Conservation (phyloP, 1,284 basidiomycete species). For the Trichosporon asahii region DNA sequence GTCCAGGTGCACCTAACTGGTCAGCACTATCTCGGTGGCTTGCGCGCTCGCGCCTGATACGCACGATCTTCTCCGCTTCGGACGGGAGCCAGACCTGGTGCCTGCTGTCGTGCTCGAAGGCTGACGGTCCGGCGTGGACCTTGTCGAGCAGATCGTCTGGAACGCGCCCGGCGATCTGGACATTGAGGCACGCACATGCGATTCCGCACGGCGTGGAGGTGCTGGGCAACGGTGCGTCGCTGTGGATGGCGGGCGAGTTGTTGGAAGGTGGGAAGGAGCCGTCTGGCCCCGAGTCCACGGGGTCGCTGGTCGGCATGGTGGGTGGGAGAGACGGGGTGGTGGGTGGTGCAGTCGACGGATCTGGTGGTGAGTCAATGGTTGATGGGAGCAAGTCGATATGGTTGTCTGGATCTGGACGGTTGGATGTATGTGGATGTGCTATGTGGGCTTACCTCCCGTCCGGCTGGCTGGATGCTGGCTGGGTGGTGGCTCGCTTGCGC, state of each 20-base stretch:
- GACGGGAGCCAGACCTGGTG: conserved; percentile 23
- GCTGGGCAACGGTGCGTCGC: conserved; percentile 23
- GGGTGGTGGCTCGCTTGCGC: neutral
- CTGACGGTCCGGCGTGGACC: conserved; percentile 3
- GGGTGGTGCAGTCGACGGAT: neutral
- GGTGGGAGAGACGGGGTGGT: neutral
- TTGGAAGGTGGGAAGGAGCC: neutral
- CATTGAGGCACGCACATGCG: conserved; percentile 39
- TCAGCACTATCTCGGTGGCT: conserved; percentile 5
- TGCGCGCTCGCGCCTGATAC: conserved; percentile 4
- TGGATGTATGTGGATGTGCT: neutral
- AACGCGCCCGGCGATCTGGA: conserved; percentile 28
- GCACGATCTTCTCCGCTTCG: conserved; percentile 24
- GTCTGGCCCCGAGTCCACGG: neutral
- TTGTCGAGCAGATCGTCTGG: conserved; percentile 13
- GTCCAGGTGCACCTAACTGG: conserved; percentile 12
- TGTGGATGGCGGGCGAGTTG: neutral
- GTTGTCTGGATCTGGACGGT: conserved; percentile 2
- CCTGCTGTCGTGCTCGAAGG: conserved; percentile 11
- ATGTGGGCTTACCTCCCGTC: neutral
- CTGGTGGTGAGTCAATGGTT: neutral
- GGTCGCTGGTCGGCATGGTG: conserved; percentile 12
- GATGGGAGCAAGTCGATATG: neutral
- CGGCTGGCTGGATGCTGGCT: neutral
- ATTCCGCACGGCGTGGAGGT: conserved; percentile 31